Percentiles rank a stretch among this genome's conserved stretches.
Conservation (phyloP, 2,329 filamentous ascomycete species). For the Phialophora expanda region DNA sequence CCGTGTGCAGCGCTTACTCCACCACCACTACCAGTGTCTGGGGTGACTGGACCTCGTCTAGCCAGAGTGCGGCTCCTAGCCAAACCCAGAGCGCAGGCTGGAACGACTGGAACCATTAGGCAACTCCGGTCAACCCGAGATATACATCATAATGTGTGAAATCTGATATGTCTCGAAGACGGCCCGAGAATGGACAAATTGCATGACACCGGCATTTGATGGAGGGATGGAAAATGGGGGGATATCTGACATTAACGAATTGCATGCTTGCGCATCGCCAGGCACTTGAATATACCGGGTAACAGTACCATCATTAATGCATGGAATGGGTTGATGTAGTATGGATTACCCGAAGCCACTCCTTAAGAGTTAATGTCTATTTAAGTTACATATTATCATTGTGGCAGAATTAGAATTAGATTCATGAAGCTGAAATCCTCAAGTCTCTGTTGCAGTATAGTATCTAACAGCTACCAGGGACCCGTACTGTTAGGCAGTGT, state of each 20-base stretch:
- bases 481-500: no score
- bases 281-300: constrained; percentile 1
- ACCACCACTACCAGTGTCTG: neutral
- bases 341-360: neutral
- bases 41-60: constrained; percentile 6
- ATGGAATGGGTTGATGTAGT: neutral
- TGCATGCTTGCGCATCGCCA: neutral
- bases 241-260: constrained; percentile 1
- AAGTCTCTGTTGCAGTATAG: neutral
- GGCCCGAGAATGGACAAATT: neutral
- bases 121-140: neutral
- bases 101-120: constrained; percentile 11
- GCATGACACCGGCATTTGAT: neutral
- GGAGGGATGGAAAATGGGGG: constrained; percentile 3
- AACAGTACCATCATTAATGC: constrained; percentile 1
- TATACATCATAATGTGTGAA: neutral
- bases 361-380: constrained; percentile 8
- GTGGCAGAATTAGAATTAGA: neutral
- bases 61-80: neutral
- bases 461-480: no score
- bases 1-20: constrained; percentile 7
- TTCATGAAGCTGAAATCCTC: neutral
- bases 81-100: constrained; percentile 9
- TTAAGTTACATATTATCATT: neutral
- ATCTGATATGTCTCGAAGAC: neutral